phyloP scores from a whole-genome alignment of 176 grass and related monocot genomes.

The Urochloa ruziziensis region DNA sequence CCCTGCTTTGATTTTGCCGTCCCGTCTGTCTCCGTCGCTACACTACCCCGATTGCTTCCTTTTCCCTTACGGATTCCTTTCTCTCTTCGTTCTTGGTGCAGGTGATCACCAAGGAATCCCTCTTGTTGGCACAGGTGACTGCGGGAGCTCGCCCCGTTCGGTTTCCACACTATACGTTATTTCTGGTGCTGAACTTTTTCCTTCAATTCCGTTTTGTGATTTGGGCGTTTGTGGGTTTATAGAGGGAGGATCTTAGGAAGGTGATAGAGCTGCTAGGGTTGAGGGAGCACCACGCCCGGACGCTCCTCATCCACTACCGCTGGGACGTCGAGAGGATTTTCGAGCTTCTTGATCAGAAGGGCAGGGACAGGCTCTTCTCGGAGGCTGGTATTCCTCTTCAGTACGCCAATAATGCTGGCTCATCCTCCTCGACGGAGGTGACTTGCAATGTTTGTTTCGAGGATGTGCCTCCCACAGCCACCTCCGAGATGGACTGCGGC shows the following conservation, averaged over 20 bases:
- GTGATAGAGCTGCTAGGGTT: conserved; percentile 79
- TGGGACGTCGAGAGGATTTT: conserved; percentile 98
- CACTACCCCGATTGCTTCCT: neutral
- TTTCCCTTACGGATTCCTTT: conserved; percentile 23
- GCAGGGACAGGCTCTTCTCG: conserved; percentile 69
- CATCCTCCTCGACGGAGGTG: conserved; percentile 22
- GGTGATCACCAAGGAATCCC: conserved; percentile 96
- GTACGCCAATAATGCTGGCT: conserved; percentile 21
- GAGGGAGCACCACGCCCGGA: conserved; percentile 85
- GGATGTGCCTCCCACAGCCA: conserved; percentile 30
- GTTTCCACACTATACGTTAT: conserved; percentile 14
- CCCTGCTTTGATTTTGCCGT: neutral
- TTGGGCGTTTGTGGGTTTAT: conserved; percentile 16
- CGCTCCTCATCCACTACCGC: conserved; percentile 88
- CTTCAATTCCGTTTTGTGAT: conserved; percentile 2
- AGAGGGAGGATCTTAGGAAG: conserved; percentile 94
- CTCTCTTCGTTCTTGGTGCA: conserved; percentile 38
- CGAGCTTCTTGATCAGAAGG: conserved; percentile 94
- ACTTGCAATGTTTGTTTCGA: conserved; percentile 89
- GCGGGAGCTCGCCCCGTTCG: neutral
- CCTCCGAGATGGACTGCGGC: conserved; percentile 92
- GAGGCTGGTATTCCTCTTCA: conserved; percentile 70
- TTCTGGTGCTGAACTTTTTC: neutral
- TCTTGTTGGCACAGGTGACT: conserved; percentile 81
- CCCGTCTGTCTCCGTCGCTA: neutral